Evolutionary conservation across 106 monocot species (phyloP).

Genomic region (Dendrobium officinale): DNA sequence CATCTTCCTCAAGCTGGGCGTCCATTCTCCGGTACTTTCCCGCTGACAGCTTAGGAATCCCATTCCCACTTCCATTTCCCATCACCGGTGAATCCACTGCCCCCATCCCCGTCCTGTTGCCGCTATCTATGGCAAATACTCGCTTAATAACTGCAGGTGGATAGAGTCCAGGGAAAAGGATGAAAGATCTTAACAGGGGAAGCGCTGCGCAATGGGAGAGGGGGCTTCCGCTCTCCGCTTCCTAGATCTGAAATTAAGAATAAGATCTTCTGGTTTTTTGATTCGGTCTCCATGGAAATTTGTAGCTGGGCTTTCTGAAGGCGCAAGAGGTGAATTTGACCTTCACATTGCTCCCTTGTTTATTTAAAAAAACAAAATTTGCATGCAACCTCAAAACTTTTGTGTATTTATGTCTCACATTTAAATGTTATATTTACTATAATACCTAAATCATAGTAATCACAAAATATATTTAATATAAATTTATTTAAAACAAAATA

Average conservation of each 20-base stretch:
- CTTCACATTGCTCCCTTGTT: not conserved
- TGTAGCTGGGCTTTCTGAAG: not conserved
- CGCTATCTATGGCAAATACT: not conserved
- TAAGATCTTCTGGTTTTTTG: not conserved
- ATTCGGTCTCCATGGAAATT: not conserved
- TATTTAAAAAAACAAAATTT: too few relatives aligned
- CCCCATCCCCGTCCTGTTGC: not conserved
- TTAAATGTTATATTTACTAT: too few relatives aligned
- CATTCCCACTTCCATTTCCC: constrained; percentile 21
- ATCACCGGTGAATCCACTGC: constrained; percentile 1
- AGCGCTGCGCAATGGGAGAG: not conserved
- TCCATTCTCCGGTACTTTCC: constrained; percentile 67
- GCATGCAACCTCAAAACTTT: too few relatives aligned
- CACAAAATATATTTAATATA: too few relatives aligned
- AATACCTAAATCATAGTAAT: too few relatives aligned
- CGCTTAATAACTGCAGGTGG: not conserved
- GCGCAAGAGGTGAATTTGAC: not conserved
- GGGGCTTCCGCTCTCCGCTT: not conserved
- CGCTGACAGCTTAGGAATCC: constrained; percentile 18
- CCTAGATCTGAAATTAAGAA: not conserved
- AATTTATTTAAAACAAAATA: too few relatives aligned
- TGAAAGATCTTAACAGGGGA: not conserved
- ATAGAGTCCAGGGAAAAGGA: not conserved
- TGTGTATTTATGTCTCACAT: too few relatives aligned
- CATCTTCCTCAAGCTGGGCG: constrained; percentile 14